Conservation (phyloP, 1,139 yeast species). For the Yamadazyma spencermartinsiae region DNA sequence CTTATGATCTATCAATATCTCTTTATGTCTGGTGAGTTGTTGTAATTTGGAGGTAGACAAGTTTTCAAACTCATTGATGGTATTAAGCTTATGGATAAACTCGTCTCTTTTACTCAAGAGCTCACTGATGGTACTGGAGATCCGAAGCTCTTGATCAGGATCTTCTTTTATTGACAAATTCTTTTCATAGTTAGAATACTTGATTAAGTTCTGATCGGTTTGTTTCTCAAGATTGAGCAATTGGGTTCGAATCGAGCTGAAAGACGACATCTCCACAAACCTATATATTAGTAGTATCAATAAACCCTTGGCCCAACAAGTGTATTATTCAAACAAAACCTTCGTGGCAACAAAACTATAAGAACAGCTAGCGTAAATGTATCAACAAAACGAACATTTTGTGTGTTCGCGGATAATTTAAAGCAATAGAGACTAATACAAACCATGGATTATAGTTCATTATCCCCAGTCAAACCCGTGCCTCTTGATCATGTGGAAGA, state of each 20-base stretch:
- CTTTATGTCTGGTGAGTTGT: constrained; percentile 82
- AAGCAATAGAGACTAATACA: not conserved
- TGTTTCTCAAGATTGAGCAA: constrained; percentile 44
- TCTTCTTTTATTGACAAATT: constrained; percentile 24
- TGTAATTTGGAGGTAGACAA: constrained; percentile 73
- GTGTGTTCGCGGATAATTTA: too few species aligned
- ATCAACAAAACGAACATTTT: too few species aligned
- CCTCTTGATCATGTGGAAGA: constrained; percentile 17
- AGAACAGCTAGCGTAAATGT: too few species aligned
- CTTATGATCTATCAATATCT: constrained; percentile 70
- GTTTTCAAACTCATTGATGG: constrained; percentile 56
- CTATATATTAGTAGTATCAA: not conserved
- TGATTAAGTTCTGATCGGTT: constrained; percentile 39
- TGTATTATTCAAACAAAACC: too few species aligned
- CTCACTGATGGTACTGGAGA: constrained; percentile 51
- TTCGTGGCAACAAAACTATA: too few species aligned
- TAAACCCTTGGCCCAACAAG: not conserved
- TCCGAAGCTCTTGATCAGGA: constrained; percentile 67
- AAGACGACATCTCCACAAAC: constrained; percentile 33
- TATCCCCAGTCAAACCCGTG: constrained; percentile 15
- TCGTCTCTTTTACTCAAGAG: constrained; percentile 35
- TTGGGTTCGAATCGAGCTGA: constrained; percentile 40
- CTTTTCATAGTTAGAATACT: constrained; percentile 34
- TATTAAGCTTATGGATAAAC: constrained; percentile 32
- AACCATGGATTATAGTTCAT: constrained; percentile 1